Evolutionary conservation across 306 rosid species (phyloP).

Genomic region (Myrica gale): DNA sequence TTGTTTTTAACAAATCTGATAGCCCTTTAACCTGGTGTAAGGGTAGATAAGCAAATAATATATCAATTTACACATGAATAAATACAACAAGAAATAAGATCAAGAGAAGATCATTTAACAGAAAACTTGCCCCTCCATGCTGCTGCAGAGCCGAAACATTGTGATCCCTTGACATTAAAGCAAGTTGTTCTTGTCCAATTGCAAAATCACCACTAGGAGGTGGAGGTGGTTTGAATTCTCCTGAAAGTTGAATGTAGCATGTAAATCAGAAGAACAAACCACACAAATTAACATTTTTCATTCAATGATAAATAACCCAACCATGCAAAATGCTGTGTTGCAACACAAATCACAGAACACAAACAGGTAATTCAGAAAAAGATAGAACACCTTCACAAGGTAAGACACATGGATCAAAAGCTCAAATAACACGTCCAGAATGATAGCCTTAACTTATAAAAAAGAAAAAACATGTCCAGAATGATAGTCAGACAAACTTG

Average conservation of each 20-base stretch:
- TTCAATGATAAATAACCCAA: neutral
- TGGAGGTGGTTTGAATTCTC: slow-evolving; percentile 27
- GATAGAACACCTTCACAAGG: neutral
- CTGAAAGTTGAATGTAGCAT: slow-evolving; percentile 36
- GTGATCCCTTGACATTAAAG: slow-evolving; percentile 73
- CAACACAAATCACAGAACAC: neutral
- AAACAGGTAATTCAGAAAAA: neutral
- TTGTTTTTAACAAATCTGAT: slow-evolving; percentile 58
- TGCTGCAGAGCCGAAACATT: slow-evolving; percentile 46
- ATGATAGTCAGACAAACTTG: neutral
- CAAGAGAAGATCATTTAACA: slow-evolving; percentile 2
- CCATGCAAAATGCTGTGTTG: too few species aligned
- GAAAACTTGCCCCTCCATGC: slow-evolving; percentile 75
- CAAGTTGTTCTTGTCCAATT: slow-evolving; percentile 72
- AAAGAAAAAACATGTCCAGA: too few species aligned
- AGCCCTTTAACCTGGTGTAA: slow-evolving; percentile 67
- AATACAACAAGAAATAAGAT: neutral
- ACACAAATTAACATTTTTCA: slow-evolving; percentile 2
- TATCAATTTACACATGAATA: neutral
- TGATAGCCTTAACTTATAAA: too few species aligned
- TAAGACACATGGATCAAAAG: neutral
- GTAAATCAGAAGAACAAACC: neutral
- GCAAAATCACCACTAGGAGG: slow-evolving; percentile 54
- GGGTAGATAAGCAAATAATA: slow-evolving; percentile 24
- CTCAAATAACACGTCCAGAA: neutral